Evolutionary conservation across 1,284 basidiomycete species (phyloP).

Genomic region (Ganoderma meredithae): DNA sequence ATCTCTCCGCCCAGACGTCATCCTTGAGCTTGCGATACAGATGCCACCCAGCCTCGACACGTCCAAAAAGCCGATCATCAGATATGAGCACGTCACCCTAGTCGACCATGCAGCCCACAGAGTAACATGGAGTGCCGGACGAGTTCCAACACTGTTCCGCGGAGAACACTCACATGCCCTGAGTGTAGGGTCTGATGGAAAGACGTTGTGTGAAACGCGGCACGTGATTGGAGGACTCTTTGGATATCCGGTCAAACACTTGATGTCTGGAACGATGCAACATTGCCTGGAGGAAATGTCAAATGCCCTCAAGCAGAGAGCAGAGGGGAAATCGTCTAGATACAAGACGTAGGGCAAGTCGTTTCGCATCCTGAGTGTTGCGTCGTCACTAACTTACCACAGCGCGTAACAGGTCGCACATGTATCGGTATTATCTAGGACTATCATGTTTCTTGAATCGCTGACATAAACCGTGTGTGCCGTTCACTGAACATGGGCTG

Average conservation of each 20-base stretch:
- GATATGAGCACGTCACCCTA: constrained; percentile 8
- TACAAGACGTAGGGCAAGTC: neutral
- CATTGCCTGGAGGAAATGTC: constrained; percentile 58
- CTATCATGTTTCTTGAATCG: neutral
- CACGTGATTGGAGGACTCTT: constrained; percentile 64
- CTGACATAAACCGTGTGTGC: neutral
- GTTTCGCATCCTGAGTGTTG: neutral
- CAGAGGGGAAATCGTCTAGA: constrained; percentile 44
- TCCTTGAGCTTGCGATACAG: constrained; percentile 10
- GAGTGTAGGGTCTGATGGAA: neutral
- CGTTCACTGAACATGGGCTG: neutral
- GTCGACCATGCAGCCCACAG: constrained; percentile 4
- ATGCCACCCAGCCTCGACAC: constrained; percentile 9
- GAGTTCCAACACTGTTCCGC: constrained; percentile 9
- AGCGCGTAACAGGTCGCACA: neutral
- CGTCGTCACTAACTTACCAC: neutral
- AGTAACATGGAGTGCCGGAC: constrained; percentile 13
- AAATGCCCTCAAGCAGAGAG: constrained; percentile 58
- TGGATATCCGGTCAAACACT: constrained; percentile 58
- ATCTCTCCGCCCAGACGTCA: neutral
- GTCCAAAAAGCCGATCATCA: constrained; percentile 7
- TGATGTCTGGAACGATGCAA: constrained; percentile 52
- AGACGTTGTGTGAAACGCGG: constrained; percentile 57
- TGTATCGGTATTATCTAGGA: neutral
- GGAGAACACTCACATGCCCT: constrained; percentile 11